Percentiles rank a stretch among this genome's conserved stretches.
Evolutionary conservation across 495 filamentous ascomycete species (phyloP).

Genomic region (Trichoderma erinaceum): DNA sequence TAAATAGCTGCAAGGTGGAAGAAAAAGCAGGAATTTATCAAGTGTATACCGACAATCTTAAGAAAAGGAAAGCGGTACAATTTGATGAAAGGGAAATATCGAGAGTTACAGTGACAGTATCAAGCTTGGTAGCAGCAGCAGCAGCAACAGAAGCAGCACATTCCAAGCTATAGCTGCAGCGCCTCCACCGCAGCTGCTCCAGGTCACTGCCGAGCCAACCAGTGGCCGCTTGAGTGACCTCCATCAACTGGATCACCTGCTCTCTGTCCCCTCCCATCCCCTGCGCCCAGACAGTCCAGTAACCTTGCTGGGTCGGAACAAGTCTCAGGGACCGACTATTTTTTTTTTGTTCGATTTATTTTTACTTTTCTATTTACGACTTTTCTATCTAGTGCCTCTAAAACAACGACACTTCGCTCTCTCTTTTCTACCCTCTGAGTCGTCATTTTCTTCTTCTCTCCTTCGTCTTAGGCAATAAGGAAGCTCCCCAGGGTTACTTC

Average conservation of each 20-base stretch:
- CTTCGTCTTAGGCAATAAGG: not conserved
- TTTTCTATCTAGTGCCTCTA: not conserved
- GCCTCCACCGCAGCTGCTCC: not conserved
- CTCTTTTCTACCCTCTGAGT: not conserved
- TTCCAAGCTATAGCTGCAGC: not conserved
- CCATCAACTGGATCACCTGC: constrained; percentile 6
- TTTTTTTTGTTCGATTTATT: not conserved
- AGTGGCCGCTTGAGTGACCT: not conserved
- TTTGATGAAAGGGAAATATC: not conserved
- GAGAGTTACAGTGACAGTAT: not conserved
- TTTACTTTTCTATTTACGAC: not conserved
- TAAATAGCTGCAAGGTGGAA: too few species aligned
- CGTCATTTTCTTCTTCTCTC: not conserved
- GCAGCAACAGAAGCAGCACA: not conserved
- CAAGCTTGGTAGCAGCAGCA: not conserved
- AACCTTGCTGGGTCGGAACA: not conserved
- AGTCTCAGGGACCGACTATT: constrained; percentile 2
- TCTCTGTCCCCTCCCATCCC: not conserved
- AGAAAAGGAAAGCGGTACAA: not conserved
- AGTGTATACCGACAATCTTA: not conserved
- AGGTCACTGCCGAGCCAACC: constrained; percentile 1
- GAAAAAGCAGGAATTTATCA: too few species aligned
- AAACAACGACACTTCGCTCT: not conserved
- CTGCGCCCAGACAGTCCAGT: not conserved
- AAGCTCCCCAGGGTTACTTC: too few species aligned